Evolutionary conservation across 495 filamentous ascomycete genomes (phyloP), one percentile per base, ranked within the genome.

Genomic region (Xanthoparmelia taractica): DNA sequence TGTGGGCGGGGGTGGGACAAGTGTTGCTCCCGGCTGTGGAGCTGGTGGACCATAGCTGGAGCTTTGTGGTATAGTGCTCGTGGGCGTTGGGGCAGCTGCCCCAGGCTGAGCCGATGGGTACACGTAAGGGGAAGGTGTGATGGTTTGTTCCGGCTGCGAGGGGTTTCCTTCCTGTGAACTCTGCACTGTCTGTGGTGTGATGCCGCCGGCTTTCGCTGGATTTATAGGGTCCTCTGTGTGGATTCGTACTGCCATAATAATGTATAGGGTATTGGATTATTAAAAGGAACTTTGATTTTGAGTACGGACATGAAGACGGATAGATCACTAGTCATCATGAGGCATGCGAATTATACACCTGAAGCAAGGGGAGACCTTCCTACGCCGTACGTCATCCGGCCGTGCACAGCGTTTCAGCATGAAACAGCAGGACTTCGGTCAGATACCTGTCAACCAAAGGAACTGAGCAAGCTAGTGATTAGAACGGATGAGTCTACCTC

Each of bases 191-290:
- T 81, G 73, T 57, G 77, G 78, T 57, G 80, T 79, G 40, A 77
- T 66, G 48, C 75, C 80, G 23, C 75, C 72, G 25, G 82, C 71
- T 69, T 83, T 84, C 43, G 76, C 77, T 13, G 79, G 68, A 57
- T 76, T 81, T 67, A 88, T 82, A 57, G 85, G 84, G 55, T 80
- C 80, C 45, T 85, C 75, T 27, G 77, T 80, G 76, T 85, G 82
- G 34, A 86, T 76, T 48, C 73, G 80, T 65, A 88, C 82, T 7
- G 82, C 82, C 79, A 86, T 85, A 40, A 33, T 76, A 61, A 69
- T 63, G 65, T 71, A 72, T 66, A 57, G 66, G 52, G 60, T 68
- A 69, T 67, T 67, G 25, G 34, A 58, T 27, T 11, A 10, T 27
- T 31, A 58, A 37, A 11, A 41, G 40, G 40, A 41, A 29, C 12